Percentiles rank a stretch among this genome's conserved stretches.
These are phyloP conservation scores for Talaromyces sp. DNA, from an alignment of 2,329 filamentous ascomycete genomes.

Conservation along the genomic window DNA sequence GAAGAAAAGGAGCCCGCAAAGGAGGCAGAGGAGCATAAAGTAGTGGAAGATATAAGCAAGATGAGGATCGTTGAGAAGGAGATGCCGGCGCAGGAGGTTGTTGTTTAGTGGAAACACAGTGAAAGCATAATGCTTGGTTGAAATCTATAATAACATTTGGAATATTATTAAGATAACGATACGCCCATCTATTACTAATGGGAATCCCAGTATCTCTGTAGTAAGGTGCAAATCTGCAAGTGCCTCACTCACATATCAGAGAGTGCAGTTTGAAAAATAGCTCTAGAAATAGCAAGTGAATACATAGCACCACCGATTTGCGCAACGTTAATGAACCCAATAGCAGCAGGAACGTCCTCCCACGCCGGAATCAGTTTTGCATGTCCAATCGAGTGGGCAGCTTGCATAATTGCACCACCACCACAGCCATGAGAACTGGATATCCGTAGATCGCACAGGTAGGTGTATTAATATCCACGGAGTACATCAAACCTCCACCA, in stretches of 20 bases:
- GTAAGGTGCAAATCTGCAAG: background rate
- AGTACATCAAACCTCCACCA: background rate
- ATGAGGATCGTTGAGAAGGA: background rate
- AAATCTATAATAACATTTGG: background rate
- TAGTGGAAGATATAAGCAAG: background rate
- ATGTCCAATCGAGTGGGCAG: conserved; percentile 25
- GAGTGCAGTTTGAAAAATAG: background rate
- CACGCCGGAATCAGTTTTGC: conserved; percentile 15
- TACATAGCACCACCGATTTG: conserved; percentile 1
- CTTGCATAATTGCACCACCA: conserved; percentile 23
- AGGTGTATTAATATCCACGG: conserved; percentile 17
- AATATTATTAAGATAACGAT: background rate
- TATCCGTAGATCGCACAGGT: conserved; percentile 28
- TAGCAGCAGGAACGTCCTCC: background rate
- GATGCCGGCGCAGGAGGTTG: background rate
- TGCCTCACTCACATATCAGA: background rate
- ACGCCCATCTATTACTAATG: background rate
- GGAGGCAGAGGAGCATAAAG: background rate
- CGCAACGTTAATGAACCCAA: conserved; percentile 6
- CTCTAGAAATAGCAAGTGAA: background rate
- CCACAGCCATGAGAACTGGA: conserved; percentile 28
- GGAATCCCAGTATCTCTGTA: background rate
- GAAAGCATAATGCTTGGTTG: background rate
- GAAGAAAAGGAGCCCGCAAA: background rate
- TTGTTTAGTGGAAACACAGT: background rate